Evolutionary conservation across 768 basidiomycete genomes (phyloP).

Genomic region (Amanita exitialis): DNA sequence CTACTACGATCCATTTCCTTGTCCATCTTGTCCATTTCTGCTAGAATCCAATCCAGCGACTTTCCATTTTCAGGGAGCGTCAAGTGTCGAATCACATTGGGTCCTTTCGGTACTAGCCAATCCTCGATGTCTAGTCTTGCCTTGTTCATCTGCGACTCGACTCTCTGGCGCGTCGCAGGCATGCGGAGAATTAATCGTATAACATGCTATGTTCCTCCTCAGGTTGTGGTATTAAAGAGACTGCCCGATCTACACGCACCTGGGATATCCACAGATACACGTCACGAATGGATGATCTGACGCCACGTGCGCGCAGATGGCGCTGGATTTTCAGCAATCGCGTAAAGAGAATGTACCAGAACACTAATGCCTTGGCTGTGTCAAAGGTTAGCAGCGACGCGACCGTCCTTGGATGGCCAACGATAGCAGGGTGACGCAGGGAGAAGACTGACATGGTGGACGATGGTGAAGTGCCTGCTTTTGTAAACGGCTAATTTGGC

Average conservation of each 20-base stretch:
- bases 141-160: conserved; percentile 53
- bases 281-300: conserved; percentile 37
- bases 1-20: conserved; percentile 31
- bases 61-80: conserved; percentile 56
- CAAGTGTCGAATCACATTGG: conserved; percentile 54
- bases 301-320: conserved; percentile 56
- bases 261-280: conserved; percentile 41
- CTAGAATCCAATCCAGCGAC: conserved; percentile 60
- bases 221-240: background rate
- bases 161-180: conserved; percentile 49
- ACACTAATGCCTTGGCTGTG: conserved; percentile 42
- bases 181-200: conserved; percentile 50
- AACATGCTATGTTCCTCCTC: conserved; percentile 29
- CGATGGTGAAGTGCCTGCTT: background rate
- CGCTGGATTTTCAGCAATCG: conserved; percentile 45
- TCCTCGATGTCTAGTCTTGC: conserved; percentile 58
- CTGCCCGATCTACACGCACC: conserved; percentile 24
- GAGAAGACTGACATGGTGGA: background rate
- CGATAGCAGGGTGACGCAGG: background rate
- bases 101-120: conserved; percentile 56
- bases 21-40: conserved; percentile 80
- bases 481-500: no score
- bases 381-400: conserved; percentile 22
- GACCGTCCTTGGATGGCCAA: background rate
- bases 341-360: conserved; percentile 46